Base-by-base conservation (phyloP, 495 filamentous ascomycete species). In the Baudoinia panamericana region DNA sequence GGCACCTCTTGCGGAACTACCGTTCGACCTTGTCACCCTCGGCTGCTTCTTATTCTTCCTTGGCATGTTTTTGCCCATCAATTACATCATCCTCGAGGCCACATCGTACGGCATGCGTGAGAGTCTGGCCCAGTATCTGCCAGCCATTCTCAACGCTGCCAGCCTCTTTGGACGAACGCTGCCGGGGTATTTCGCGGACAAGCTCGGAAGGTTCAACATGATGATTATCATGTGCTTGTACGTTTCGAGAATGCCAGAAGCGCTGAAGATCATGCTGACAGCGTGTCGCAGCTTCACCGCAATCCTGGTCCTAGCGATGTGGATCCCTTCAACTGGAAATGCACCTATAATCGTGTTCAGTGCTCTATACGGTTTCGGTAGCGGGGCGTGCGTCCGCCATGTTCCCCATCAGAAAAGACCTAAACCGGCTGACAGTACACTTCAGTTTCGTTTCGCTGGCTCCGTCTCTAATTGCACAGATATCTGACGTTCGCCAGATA, bases 131-230 rank as follows among this genome's bases (percentile, higher is more conserved):
- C 60, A 60, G n/a, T 85, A 86, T 51, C 58, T 85, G 10, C 56
- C 85, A 20, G 63, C 82, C 0, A 78, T 87, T 39, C 58, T 87
- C 30, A 88, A 86, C 49, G 78, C 75, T 0, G 67, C 69, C n/a
- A 70, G 75, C 43, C 69, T 84, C 42, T 67, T 80, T 32, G 82
- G 82, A n/a, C 73, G 82, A 34, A 82, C 81, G 34, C 45, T 82
- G 7, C 80, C 80, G 1, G 78, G 78, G n/a, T 71, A 73, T 48
- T 34, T 80, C 13, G 82, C 76, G 28, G 83, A 90, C 56, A 73
- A 70, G 45, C 27, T 82, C 24, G 83, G 83, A 1, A 72, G 78
- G 19, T 86, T 72, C 63, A 88, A 88, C 58, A 61, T 72, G 10
- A 79, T 84, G 68, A 68, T 82, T 21, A 33, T 73, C 25, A 79